Conservation (phyloP, 148 eudicot species). For the Rhododendron griersonianum region DNA sequence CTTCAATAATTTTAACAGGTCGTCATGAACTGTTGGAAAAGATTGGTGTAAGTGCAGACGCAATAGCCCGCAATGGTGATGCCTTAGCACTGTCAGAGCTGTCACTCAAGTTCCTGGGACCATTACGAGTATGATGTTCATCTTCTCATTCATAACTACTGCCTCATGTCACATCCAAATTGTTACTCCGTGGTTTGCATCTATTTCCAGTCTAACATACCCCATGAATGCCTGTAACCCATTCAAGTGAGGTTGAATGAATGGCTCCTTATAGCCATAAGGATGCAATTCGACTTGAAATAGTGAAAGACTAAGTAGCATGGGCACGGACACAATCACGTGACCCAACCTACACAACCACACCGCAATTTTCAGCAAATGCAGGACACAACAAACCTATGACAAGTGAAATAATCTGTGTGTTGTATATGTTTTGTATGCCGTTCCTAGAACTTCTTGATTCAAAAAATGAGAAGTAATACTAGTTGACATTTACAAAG, state of each 20-base stretch:
- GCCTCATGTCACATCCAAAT: not conserved
- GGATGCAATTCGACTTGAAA: not conserved
- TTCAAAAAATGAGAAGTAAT: not conserved
- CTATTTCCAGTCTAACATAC: not conserved
- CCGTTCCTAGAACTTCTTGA: not conserved
- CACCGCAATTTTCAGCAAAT: not conserved
- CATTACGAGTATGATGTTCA: constrained; percentile 61
- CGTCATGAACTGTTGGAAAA: constrained; percentile 74
- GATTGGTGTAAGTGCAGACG: constrained; percentile 69
- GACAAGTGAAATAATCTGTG: not conserved
- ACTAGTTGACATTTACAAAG: not conserved
- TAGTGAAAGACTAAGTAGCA: not conserved
- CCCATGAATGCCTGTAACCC: not conserved
- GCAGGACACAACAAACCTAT: not conserved
- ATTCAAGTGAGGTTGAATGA: not conserved
- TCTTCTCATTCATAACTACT: not conserved
- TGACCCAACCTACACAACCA: not conserved
- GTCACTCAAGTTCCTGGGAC: constrained; percentile 72
- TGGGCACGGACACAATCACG: not conserved
- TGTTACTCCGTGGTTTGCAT: not conserved
- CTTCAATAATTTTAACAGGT: constrained; percentile 29
- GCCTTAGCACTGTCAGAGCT: constrained; percentile 81
- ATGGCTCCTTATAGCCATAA: not conserved
- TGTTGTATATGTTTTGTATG: not conserved
- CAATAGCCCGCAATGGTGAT: constrained; percentile 71